Evolutionary conservation across 2,329 filamentous ascomycete species (phyloP), one percentile per base, ranked within the genome.

Genomic region (Leptographium procerum): DNA sequence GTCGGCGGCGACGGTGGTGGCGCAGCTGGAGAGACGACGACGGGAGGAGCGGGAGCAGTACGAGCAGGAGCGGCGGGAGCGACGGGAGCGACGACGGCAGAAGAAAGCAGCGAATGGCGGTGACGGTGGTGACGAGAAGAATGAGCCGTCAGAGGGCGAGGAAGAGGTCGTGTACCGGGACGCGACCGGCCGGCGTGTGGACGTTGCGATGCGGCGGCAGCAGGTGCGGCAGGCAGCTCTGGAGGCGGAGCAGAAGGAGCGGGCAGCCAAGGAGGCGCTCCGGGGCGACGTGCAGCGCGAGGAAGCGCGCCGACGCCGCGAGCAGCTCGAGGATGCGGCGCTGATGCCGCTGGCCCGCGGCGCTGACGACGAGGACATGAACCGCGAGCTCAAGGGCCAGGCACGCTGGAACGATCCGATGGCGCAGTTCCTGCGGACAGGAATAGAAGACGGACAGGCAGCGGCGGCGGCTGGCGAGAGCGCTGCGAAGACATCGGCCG

Each of bases 391-490:
- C 65, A 91, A 84, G 73, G 84, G 84, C 58, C 74, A 81, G 66
- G 80, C 85, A 59, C 77, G 92, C 64, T 99, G 95, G 95, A 92
- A 96, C 69, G 94, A 99, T 73, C 94, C 94, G 1, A 95, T 95
- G 72, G 86, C 86, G 60, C 81, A 83, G 65, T 95, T 97, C 66
- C 69, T 96, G 69, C 69, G 76, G 67, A 67, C 81, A 22, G 57
- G n/a, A n/a, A n/a, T n/a, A n/a, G n/a, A n/a, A 61, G 33, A 31
- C 47, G 72, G 72, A 59, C 2, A 0, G 65, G 61, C 3, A 61
- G 59, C 6, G 61, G 62, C 1, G 58, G 57, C 11, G 22, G 34
- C 31, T 16, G 29, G 33, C 16, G 34, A 33, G 3, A 50, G 33
- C 10, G 31, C 31, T 2, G 50, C 52, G n/a, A 11, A 29, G 8